Conservation (phyloP, 805 yeast genomes). For the Pichia californica region DNA sequence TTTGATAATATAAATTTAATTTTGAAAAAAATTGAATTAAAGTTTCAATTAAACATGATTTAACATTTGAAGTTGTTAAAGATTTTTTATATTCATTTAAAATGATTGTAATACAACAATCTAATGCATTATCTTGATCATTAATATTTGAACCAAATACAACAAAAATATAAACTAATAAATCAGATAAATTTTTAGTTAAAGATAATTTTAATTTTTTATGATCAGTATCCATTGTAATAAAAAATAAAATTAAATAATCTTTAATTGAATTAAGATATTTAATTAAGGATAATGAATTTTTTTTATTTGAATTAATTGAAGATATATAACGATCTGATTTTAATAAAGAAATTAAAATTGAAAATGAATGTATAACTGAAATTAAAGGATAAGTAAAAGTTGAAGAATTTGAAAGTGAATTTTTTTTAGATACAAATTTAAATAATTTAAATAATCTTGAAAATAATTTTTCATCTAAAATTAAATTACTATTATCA, state of each 20-base stretch:
- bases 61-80: constrained; percentile 13
- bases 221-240: constrained; percentile 24
- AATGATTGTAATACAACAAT: constrained; percentile 19
- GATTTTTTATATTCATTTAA: constrained; percentile 15
- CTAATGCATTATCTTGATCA: constrained; percentile 22
- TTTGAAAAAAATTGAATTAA: constrained; percentile 27
- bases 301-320: constrained; percentile 21
- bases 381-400: constrained; percentile 28
- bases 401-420: constrained; percentile 4
- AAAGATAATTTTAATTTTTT: constrained; percentile 25
- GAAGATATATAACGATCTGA: constrained; percentile 26
- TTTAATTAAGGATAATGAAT: constrained; percentile 14
- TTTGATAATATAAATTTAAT: constrained; percentile 26
- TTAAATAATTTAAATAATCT: constrained; percentile 28
- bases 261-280: constrained; percentile 21
- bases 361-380: constrained; percentile 25
- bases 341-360: constrained; percentile 24
- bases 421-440: constrained; percentile 18
- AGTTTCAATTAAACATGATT: constrained; percentile 25
- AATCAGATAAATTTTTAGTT: constrained; percentile 27
- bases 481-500: constrained; percentile 23
- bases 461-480: constrained; percentile 26
- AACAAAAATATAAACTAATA: constrained; percentile 27
- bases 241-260: constrained; percentile 15
- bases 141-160: constrained; percentile 24